phyloP scores from a whole-genome alignment of 306 rosid species.

The Ziziphus jujuba region DNA sequence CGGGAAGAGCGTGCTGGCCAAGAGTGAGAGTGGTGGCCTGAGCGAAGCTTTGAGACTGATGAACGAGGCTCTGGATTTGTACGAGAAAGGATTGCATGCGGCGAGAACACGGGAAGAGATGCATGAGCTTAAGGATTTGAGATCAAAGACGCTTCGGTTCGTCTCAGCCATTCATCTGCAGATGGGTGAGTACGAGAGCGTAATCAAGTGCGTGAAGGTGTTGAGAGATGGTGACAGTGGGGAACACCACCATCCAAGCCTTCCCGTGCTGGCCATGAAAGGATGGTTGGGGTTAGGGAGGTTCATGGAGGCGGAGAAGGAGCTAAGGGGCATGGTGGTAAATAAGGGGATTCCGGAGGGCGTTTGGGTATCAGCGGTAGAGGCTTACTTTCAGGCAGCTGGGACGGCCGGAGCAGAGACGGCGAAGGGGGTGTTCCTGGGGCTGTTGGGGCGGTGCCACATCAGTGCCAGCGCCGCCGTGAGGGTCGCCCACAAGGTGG shows the following conservation, averaged over 20 bases:
- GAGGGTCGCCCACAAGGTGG: constrained; percentile 67
- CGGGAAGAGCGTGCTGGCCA: constrained; percentile 59
- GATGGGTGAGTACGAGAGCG: constrained; percentile 77
- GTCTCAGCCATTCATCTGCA: constrained; percentile 83
- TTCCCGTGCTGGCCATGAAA: constrained; percentile 88
- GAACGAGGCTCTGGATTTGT: constrained; percentile 82
- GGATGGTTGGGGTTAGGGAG: constrained; percentile 87
- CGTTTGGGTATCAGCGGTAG: constrained; percentile 87
- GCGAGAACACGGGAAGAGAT: constrained; percentile 55
- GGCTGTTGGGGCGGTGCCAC: constrained; percentile 81
- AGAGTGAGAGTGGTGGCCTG: constrained; percentile 35
- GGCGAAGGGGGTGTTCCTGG: constrained; percentile 80
- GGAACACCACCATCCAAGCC: constrained; percentile 70
- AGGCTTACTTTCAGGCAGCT: constrained; percentile 65
- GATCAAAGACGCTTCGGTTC: constrained; percentile 73
- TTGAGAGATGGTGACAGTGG: constrained; percentile 71
- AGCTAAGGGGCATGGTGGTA: constrained; percentile 81
- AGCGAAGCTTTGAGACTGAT: constrained; percentile 71
- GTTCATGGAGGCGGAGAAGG: constrained; percentile 80
- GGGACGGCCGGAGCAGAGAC: constrained; percentile 95
- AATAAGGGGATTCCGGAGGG: constrained; percentile 77
- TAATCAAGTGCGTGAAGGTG: constrained; percentile 82
- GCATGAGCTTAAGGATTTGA: constrained; percentile 47
- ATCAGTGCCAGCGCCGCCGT: constrained; percentile 85
- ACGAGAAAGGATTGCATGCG: constrained; percentile 62